Evolutionary conservation across 2,329 filamentous ascomycete species (phyloP).

Genomic region (Nothomitra cinnamomea): DNA sequence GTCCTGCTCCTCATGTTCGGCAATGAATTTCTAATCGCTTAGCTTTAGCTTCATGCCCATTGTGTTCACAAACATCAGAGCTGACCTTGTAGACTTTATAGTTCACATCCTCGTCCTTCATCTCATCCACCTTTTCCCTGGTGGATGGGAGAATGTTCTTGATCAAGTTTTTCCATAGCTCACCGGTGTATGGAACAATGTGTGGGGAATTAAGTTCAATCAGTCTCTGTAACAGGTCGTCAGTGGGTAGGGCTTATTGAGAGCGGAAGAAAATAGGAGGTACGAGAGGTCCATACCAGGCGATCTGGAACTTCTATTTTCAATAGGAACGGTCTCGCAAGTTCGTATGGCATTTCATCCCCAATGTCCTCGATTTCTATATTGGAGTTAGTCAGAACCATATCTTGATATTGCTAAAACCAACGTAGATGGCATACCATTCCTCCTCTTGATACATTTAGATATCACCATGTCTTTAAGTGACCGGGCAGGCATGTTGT

Average conservation of each 20-base stretch:
- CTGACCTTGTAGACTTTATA: too few species aligned
- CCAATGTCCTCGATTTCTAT: conserved; percentile 51
- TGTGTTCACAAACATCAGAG: too few species aligned
- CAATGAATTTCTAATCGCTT: too few species aligned
- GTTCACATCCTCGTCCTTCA: too few species aligned
- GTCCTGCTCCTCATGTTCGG: too few species aligned
- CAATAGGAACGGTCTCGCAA: conserved; percentile 49
- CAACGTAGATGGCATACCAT: conserved; percentile 5
- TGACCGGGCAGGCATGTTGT: conserved; percentile 14
- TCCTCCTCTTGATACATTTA: conserved; percentile 13
- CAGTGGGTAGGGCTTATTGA: conserved; percentile 3
- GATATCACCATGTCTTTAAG: conserved; percentile 14
- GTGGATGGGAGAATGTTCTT: conserved; percentile 48
- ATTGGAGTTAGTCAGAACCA: too few species aligned
- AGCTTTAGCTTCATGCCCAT: too few species aligned
- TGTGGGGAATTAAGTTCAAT: conserved; percentile 67
- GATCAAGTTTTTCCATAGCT: conserved; percentile 69
- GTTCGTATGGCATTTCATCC: conserved; percentile 43
- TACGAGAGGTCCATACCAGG: conserved; percentile 32
- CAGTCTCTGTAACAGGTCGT: conserved; percentile 22
- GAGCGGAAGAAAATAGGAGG: background rate
- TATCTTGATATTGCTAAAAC: too few species aligned
- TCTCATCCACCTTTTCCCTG: too few species aligned
- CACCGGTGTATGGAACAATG: conserved; percentile 47
- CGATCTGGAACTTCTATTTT: conserved; percentile 58